Evolutionary conservation across 495 filamentous ascomycete species (phyloP).

Genomic region (Lophiostoma macrostomum): DNA sequence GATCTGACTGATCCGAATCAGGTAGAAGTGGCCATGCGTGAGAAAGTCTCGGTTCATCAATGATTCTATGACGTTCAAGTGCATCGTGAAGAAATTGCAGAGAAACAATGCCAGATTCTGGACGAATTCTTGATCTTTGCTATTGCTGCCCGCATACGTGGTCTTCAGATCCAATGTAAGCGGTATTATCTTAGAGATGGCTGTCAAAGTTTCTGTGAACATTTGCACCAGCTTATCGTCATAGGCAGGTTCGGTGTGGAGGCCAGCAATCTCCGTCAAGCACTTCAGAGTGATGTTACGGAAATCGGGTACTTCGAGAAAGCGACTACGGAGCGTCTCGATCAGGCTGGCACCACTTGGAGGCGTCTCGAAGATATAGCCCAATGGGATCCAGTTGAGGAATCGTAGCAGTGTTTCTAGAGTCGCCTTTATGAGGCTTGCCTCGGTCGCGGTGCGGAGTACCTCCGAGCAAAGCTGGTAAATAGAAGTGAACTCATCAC

Average conservation of each 20-base stretch:
- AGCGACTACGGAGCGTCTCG: constrained; percentile 84
- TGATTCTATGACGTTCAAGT: constrained; percentile 90
- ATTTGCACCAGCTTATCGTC: constrained; percentile 92
- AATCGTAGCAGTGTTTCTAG: constrained; percentile 93
- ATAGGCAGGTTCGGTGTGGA: constrained; percentile 79
- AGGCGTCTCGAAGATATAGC: constrained; percentile 96
- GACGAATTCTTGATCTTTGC: constrained; percentile 94
- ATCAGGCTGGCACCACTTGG: constrained; percentile 59
- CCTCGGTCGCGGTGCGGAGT: constrained; percentile 79
- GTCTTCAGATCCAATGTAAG: constrained; percentile 81
- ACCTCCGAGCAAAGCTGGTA: constrained; percentile 96
- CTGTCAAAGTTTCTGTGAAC: constrained; percentile 92
- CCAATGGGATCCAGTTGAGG: constrained; percentile 97
- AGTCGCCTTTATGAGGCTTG: constrained; percentile 87
- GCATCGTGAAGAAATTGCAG: constrained; percentile 90
- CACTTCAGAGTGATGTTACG: constrained; percentile 95
- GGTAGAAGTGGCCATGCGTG: constrained; percentile 92
- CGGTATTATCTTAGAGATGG: constrained; percentile 86
- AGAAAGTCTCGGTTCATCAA: constrained; percentile 92
- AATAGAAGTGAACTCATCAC: constrained; percentile 93
- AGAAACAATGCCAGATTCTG: constrained; percentile 95
- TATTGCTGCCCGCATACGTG: constrained; percentile 85
- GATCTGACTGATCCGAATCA: constrained; percentile 96
- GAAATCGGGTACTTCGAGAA: constrained; percentile 87
- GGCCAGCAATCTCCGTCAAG: constrained; percentile 91